phyloP scores from a whole-genome alignment of 352 stramenopile species.

The Plasmopara halstedii region DNA sequence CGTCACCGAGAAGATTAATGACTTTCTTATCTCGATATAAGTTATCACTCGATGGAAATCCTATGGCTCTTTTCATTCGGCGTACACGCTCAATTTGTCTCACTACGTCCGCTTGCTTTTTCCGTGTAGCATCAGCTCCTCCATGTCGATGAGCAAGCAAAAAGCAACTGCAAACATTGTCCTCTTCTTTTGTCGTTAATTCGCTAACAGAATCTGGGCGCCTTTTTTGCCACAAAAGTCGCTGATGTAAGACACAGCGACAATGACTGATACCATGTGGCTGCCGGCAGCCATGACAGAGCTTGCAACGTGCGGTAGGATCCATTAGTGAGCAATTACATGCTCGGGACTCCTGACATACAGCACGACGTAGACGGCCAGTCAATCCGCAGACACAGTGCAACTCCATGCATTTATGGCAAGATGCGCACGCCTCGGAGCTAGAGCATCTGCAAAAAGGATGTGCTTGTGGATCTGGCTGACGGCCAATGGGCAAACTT shows the following conservation, averaged over 20 bases:
- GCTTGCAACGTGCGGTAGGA: slow-evolving; percentile 26
- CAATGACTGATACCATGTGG: slow-evolving; percentile 36
- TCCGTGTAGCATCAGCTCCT: slow-evolving; percentile 13
- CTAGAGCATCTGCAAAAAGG: slow-evolving; percentile 38
- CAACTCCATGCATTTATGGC: slow-evolving; percentile 45
- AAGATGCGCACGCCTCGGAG: slow-evolving; percentile 42
- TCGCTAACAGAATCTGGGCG: slow-evolving; percentile 12
- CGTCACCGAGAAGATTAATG: slow-evolving; percentile 11
- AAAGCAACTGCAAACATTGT: slow-evolving; percentile 35
- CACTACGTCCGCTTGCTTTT: slow-evolving; percentile 12
- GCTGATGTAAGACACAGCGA: slow-evolving; percentile 46
- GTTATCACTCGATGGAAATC: slow-evolving; percentile 35
- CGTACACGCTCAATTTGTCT: slow-evolving; percentile 24
- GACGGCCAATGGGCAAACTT: slow-evolving; percentile 12
- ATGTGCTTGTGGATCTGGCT: slow-evolving; percentile 12
- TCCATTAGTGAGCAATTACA: slow-evolving; percentile 41
- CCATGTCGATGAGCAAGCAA: slow-evolving; percentile 15
- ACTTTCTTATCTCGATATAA: slow-evolving; percentile 36
- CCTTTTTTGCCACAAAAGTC: slow-evolving; percentile 17
- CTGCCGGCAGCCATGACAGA: slow-evolving; percentile 57
- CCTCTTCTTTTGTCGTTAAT: slow-evolving; percentile 11
- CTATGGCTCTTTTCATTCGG: slow-evolving; percentile 25
- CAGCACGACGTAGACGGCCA: slow-evolving; percentile 7
- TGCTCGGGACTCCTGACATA: slow-evolving; percentile 57
- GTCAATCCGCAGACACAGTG: slow-evolving; percentile 46